Conservation (phyloP, 352 stramenopile genomes). For the Globisporangium ultimum region DNA sequence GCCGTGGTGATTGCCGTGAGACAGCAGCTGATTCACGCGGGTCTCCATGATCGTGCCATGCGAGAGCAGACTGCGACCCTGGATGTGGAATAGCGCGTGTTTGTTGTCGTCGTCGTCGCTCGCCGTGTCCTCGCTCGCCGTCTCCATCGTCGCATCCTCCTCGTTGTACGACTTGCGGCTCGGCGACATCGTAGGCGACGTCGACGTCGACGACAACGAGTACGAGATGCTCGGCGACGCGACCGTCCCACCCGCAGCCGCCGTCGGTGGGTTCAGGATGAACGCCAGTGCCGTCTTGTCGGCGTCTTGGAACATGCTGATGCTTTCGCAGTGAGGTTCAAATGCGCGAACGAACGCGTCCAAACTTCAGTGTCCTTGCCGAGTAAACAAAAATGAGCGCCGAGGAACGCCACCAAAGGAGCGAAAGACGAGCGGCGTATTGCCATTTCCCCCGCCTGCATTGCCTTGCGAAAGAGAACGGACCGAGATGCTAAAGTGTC, state of each 20-base stretch:
- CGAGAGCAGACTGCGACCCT: conserved; percentile 50
- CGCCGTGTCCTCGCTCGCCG: conserved; percentile 21
- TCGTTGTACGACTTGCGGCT: conserved; percentile 35
- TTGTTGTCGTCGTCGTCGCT: conserved; percentile 32
- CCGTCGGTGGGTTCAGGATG: conserved; percentile 60
- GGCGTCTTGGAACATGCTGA: conserved; percentile 31
- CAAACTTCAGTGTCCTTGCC: conserved; percentile 12
- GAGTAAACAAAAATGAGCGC: conserved; percentile 25
- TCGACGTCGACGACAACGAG: conserved; percentile 13
- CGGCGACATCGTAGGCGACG: conserved; percentile 42
- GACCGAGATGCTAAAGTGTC: conserved; percentile 8
- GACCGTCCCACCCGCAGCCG: conserved; percentile 15
- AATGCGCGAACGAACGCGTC: not conserved
- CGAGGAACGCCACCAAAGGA: too few species aligned
- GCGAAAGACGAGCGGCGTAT: not conserved
- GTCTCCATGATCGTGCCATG: conserved; percentile 48
- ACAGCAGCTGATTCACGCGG: conserved; percentile 52
- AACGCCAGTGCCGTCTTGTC: conserved; percentile 64
- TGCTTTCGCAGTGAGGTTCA: not conserved
- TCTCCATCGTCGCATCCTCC: conserved; percentile 21
- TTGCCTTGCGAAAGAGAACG: not conserved
- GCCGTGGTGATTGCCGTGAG: conserved; percentile 53
- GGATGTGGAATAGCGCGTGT: conserved; percentile 40
- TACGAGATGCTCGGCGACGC: conserved; percentile 1
- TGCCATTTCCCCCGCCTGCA: not conserved